Base-by-base conservation (phyloP, 495 filamentous ascomycete genomes). In the Aspergillus campestris region DNA sequence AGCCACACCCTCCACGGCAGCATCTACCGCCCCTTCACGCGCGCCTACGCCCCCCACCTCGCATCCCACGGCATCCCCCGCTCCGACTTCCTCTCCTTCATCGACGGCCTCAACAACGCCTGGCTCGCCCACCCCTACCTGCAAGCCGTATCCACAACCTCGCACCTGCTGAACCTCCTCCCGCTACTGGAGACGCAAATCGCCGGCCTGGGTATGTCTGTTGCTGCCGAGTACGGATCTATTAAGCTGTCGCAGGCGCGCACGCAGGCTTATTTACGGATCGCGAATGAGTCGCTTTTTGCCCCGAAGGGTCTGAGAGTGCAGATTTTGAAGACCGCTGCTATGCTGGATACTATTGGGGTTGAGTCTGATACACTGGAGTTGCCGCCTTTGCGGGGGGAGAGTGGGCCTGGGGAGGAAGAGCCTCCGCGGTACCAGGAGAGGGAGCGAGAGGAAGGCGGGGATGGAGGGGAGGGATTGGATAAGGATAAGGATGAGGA, bases 61-160 rank as follows among this genome's bases (percentile, higher is more conserved):
- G 12, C 18, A n/a, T 9, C 10, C 3, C 35, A 42, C 29, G 37
- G 39, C 27, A 48, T 48, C 10, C 5, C 42, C 15, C 18, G 35
- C 27, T 5, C 36, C 2, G 35, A 53, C 1, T 53, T 53, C 18
- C 45, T 53, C 5, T 12, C 45, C 13, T 49, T 53, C 37, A 42
- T 52, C 34, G 45, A 49, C 38, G 43, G 50, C 8, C 41, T 64
- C 50, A 47, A 40, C 37, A 38, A 40, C 33, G 44, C 13, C 9
- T 40, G 14, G 28, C 29, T 61, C 10, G 58, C 56, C 9, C 45
- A 56, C 18, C 58, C 58, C 7, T 51, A 52, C 5, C 35, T 61
- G 1, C 52, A 56, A 43, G 48, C 47, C 6, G 40, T 47, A 1
- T 45, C 46, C 11, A 29, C 14, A 0, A 38, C 47, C 4, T 48